Evolutionary conservation across 805 yeast species (phyloP).

Genomic region (Brettanomyces sp.): DNA sequence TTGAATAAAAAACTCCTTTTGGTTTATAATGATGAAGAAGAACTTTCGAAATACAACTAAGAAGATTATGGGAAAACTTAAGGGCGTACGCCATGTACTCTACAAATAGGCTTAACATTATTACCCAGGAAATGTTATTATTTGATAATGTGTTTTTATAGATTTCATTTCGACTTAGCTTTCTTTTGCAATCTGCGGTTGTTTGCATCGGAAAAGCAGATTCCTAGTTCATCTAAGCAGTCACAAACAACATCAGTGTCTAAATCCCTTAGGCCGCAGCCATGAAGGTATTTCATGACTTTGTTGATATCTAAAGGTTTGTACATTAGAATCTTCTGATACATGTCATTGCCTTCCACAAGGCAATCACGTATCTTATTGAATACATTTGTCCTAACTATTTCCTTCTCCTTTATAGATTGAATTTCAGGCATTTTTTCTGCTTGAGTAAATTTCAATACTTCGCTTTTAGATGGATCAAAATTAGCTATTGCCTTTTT

Average conservation of each 20-base stretch:
- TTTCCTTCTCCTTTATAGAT: not conserved
- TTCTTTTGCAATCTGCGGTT: not conserved
- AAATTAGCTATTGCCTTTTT: conserved; percentile 1
- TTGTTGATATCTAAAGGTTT: conserved; percentile 17
- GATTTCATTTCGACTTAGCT: not conserved
- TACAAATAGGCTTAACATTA: not conserved
- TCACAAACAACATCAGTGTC: conserved; percentile 14
- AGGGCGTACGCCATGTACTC: not conserved
- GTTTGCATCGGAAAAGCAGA: conserved; percentile 14
- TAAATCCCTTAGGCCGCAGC: conserved; percentile 8
- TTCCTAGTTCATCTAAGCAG: conserved; percentile 21
- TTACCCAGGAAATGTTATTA: not conserved
- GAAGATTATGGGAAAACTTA: not conserved
- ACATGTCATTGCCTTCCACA: conserved; percentile 8
- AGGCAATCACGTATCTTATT: conserved; percentile 12
- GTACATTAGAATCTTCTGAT: conserved; percentile 13
- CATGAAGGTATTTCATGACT: conserved; percentile 9
- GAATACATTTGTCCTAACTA: conserved; percentile 7
- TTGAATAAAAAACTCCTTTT: conserved; percentile 16
- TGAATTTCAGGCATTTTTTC: not conserved
- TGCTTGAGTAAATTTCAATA: conserved; percentile 1
- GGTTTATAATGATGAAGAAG: conserved; percentile 16
- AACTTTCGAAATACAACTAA: conserved; percentile 19
- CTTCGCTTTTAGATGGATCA: not conserved
- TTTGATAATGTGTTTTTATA: not conserved